Evolutionary conservation across 2,329 filamentous ascomycete genomes (phyloP), one percentile per base, ranked within the genome.

Genomic region (Aspergillus phoenicis): DNA sequence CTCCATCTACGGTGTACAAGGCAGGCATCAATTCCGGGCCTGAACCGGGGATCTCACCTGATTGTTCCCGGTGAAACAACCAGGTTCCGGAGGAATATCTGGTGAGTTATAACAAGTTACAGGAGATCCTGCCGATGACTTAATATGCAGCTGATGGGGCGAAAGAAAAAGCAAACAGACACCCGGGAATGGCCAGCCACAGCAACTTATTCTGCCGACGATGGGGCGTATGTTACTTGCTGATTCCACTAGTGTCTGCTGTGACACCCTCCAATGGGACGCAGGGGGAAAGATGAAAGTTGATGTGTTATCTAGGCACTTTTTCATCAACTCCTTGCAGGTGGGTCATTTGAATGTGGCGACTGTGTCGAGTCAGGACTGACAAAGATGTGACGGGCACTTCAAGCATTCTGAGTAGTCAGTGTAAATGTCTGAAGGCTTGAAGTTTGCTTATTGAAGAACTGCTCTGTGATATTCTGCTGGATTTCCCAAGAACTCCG

Each of bases 291-390:
- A 49, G 22, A 28, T 30, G 22, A 30, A 49, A 28, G 10, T 49
- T 49, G 45, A 49, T 30, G 45, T 49, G 45, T 49, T 49, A 49
- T 49, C 45, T 30, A 49, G 45, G 45, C 26, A 30, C 45, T 36
- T 36, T 36, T 36, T 49, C 24, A 49, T 49, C 45, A 49, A 36
- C 49, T 52, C 49, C 49, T 52, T 52, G 49, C 49, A 52, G 49
- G 49, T 17, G 17, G 49, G 20, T 52, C 49, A 52, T 22, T 52
- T 36, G 30, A 24, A 22, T 13, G 17, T 49, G 15, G 30, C 41
- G 49, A 38, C 11, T 20, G 28, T 10, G 15, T 49, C 20, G 10
- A 45, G 20, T 24, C 20, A 45, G 10, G 41, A 45, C 20, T 45
- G 41, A 22, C 41, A 10, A 43, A 22, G 8, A 43, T 22, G 39